Percentiles rank a stretch among this genome's conserved stretches.
Evolutionary conservation across 208 protist species (phyloP).

Genomic region (Acanthamoeba divionensis): DNA sequence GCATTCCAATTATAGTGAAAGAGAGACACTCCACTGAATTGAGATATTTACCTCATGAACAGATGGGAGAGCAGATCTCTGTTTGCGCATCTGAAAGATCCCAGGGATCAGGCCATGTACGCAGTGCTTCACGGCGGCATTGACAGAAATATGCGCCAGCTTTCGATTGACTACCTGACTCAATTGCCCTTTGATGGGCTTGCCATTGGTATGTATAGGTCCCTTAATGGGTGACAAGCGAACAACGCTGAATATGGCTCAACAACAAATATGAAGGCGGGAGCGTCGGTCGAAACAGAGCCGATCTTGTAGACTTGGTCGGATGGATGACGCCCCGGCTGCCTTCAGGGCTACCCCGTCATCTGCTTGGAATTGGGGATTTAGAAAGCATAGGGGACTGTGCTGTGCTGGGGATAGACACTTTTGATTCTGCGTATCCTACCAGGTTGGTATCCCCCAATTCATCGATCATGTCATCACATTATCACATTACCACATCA

Average conservation of each 20-base stretch:
- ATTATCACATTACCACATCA: too few relatives aligned
- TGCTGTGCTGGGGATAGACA: slow-evolving; percentile 66
- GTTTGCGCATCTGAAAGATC: slow-evolving; percentile 54
- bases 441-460: background rate
- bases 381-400: slow-evolving; percentile 30
- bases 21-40: background rate
- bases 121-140: slow-evolving; percentile 67
- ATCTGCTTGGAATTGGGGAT: slow-evolving; percentile 65
- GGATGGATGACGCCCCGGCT: slow-evolving; percentile 43
- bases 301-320: slow-evolving; percentile 44
- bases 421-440: slow-evolving; percentile 70
- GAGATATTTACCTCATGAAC: background rate
- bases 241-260: too few relatives aligned
- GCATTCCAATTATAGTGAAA: background rate
- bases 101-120: slow-evolving; percentile 68
- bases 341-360: slow-evolving; percentile 51
- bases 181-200: slow-evolving; percentile 69
- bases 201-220: slow-evolving; percentile 54
- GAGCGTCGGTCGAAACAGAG: slow-evolving; percentile 55
- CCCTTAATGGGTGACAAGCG: background rate
- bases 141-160: slow-evolving; percentile 36
- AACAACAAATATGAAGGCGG: slow-evolving; percentile 26
- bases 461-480: background rate
- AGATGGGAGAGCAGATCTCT: slow-evolving; percentile 67
- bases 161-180: slow-evolving; percentile 62